These are phyloP conservation scores for Perkinsus olseni DNA, from an alignment of 169 alveolate species.

Conservation along the genomic window DNA sequence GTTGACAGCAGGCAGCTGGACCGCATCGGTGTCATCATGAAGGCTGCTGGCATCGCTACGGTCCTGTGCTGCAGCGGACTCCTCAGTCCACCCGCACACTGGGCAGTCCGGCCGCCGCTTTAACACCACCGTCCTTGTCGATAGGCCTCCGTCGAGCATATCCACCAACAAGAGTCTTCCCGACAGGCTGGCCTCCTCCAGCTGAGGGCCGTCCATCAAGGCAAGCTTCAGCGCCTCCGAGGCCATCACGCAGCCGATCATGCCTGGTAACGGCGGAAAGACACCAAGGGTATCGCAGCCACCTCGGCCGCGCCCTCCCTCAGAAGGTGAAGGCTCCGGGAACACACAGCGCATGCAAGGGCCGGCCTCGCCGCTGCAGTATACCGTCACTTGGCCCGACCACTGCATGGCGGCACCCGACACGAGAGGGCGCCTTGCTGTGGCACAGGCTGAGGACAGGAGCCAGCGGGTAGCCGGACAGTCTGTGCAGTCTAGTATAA, in stretches of 20 bases:
- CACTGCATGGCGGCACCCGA: background rate
- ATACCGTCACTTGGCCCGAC: background rate
- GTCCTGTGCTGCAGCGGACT: background rate
- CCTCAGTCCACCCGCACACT: background rate
- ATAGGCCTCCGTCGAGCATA: background rate
- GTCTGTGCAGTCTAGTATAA: background rate
- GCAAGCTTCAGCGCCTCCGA: background rate
- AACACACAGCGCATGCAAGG: background rate
- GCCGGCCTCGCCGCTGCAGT: background rate
- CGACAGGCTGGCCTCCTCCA: background rate
- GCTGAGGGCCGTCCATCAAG: background rate
- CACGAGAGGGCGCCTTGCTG: background rate
- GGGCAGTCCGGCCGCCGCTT: background rate
- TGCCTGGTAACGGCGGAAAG: background rate
- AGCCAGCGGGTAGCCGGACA: background rate
- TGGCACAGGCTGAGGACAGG: background rate
- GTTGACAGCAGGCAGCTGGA: background rate
- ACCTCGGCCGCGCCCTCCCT: background rate
- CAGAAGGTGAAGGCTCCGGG: background rate
- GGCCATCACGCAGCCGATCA: slow-evolving; percentile 1
- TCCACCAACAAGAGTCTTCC: background rate
- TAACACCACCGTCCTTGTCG: background rate
- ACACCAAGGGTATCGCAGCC: background rate
- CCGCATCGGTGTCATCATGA: background rate
- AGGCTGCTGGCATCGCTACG: background rate